These are phyloP conservation scores for Calonectria multiphialidica DNA, from an alignment of 2,329 filamentous ascomycete genomes.

Conservation along the genomic window DNA sequence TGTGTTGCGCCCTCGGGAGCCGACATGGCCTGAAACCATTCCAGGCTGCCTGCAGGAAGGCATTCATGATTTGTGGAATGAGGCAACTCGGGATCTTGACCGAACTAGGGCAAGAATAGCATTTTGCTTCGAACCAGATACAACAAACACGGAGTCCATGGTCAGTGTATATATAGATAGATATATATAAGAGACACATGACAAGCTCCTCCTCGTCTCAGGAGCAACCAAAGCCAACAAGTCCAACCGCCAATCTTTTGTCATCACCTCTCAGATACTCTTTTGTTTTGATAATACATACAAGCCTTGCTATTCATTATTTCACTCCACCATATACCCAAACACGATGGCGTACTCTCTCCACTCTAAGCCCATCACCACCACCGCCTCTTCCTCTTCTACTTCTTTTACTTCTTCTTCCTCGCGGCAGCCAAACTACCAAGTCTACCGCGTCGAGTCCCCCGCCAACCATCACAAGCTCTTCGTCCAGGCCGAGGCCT, in stretches of 20 bases:
- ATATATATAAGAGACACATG: background rate
- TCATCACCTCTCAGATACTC: background rate
- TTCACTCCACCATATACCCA: background rate
- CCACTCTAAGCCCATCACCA: background rate
- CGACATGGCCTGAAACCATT: conserved; percentile 1
- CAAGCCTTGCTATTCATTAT: background rate
- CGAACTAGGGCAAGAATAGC: background rate
- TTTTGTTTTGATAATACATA: background rate
- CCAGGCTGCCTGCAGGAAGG: conserved; percentile 6
- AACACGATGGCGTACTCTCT: background rate
- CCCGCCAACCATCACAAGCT: conserved; percentile 33
- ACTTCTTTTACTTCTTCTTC: background rate
- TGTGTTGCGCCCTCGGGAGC: background rate
- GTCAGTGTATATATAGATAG: background rate
- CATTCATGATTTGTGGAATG: background rate
- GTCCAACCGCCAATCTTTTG: background rate
- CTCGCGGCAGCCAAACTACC: conserved; percentile 5
- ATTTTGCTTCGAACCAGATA: too few species aligned
- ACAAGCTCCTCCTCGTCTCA: background rate
- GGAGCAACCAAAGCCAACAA: background rate
- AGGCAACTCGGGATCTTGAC: background rate
- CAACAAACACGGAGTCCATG: background rate
- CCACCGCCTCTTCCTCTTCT: background rate
- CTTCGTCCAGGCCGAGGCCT: conserved; percentile 26
- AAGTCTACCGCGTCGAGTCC: conserved; percentile 36